phyloP scores from a whole-genome alignment of 2,329 filamentous ascomycete species.

The Fusarium nematophilum region DNA sequence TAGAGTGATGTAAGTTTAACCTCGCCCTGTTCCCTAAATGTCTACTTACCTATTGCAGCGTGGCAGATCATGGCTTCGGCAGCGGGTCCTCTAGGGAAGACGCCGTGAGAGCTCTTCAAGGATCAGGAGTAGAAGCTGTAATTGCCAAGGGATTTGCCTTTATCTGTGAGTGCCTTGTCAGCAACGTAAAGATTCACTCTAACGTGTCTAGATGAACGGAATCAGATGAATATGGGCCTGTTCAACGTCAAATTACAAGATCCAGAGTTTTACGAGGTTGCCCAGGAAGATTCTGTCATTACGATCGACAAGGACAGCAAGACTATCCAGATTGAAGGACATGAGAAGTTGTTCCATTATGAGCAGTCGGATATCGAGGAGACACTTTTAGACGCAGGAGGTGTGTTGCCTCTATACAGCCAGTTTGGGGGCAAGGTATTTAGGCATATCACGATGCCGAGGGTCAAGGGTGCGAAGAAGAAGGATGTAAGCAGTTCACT shows the following conservation, averaged over 20 bases:
- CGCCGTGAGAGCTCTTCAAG: constrained; percentile 24
- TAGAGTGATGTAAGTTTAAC: constrained; percentile 12
- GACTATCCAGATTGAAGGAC: constrained; percentile 15
- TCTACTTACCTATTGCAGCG: not conserved
- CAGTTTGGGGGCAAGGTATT: constrained; percentile 23
- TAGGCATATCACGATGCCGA: constrained; percentile 17
- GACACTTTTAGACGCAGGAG: constrained; percentile 25
- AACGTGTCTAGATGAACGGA: constrained; percentile 21
- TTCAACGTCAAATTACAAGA: constrained; percentile 25
- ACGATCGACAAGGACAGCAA: constrained; percentile 24
- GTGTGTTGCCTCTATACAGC: constrained; percentile 22
- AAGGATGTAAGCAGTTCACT: not conserved
- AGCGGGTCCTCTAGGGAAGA: constrained; percentile 27
- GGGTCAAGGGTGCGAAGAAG: not conserved
- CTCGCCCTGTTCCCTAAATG: not conserved
- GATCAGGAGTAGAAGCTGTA: constrained; percentile 21
- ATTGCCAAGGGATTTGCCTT: constrained; percentile 33
- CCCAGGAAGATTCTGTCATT: constrained; percentile 22
- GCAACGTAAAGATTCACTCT: not conserved
- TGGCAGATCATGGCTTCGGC: constrained; percentile 12
- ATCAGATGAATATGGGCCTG: constrained; percentile 31
- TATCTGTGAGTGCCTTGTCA: constrained; percentile 11
- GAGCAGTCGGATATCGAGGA: constrained; percentile 21
- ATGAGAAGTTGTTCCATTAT: constrained; percentile 6
- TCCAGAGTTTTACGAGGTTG: constrained; percentile 14